phyloP scores from a whole-genome alignment of 2,329 filamentous ascomycete genomes.

The Aspergillus sp. region DNA sequence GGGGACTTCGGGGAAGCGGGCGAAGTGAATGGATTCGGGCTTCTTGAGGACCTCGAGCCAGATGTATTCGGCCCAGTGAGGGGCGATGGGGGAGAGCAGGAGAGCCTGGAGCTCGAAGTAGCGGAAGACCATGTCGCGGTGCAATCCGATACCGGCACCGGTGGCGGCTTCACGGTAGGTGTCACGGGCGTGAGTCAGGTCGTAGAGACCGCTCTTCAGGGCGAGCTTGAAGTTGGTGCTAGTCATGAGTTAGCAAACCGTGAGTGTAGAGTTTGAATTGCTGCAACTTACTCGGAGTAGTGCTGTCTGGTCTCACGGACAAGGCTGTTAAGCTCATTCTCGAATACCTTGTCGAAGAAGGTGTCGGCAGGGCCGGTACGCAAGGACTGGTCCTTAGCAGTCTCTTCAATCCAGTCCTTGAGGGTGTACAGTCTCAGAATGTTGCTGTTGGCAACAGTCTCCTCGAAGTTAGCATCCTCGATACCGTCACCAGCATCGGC shows the following conservation, averaged over 20 bases:
- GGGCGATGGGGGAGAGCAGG: conserved; percentile 74
- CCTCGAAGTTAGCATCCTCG: conserved; percentile 94
- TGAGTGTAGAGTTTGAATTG: not conserved
- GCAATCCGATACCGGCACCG: conserved; percentile 75
- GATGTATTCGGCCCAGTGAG: conserved; percentile 91
- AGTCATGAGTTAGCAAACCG: conserved; percentile 11
- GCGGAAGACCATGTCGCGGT: conserved; percentile 67
- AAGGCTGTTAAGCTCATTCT: conserved; percentile 83
- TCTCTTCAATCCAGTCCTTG: conserved; percentile 88
- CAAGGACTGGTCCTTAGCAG: conserved; percentile 65
- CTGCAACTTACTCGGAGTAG: conserved; percentile 58
- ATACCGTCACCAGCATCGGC: conserved; percentile 93
- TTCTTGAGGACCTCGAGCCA: conserved; percentile 86
- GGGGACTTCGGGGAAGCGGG: conserved; percentile 65
- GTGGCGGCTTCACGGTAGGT: conserved; percentile 80
- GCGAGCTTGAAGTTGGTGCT: conserved; percentile 76
- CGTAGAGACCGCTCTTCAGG: conserved; percentile 81
- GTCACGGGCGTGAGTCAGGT: conserved; percentile 81
- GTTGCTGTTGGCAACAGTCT: conserved; percentile 84
- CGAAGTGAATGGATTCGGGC: conserved; percentile 68
- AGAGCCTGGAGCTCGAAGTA: conserved; percentile 85
- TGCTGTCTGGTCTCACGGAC: conserved; percentile 71
- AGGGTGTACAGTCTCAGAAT: conserved; percentile 78
- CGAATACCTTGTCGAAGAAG: conserved; percentile 83
- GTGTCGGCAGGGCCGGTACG: conserved; percentile 67